Evolutionary conservation across 176 grass and related monocot species (phyloP), one percentile per base, ranked within the genome.

Genomic region (Themeda triandra): DNA sequence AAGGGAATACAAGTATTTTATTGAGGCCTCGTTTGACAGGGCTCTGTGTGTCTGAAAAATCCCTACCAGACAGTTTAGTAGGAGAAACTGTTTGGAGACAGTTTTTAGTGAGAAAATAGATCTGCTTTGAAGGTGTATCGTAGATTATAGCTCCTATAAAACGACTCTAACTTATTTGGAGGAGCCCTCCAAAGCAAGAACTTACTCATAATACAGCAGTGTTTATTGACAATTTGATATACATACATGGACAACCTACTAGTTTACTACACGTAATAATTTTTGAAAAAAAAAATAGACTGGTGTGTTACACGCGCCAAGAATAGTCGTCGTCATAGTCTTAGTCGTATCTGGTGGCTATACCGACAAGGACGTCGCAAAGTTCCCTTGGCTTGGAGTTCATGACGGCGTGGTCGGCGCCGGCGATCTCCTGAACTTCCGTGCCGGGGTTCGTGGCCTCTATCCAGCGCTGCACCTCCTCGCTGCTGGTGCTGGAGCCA

Each of bases 401-500:
- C 92, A 93, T 90, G 35, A 83, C 75, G 39, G 81, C 81, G 6
- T 93, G 92, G 72, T 90, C 92, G 0, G 91, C 84, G 25, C 80
- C 84, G 64, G 82, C 63, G 42, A 86, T 86, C 73, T 88, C 78
- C 35, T 66, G 18, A 6, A 88, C 73, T 30, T 90, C 59, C 4
- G 78, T 68, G 24, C 53, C 81, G 0, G 81, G 77, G 85, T 77
- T 90, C 7, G 71, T 73, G 40, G 18, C 30, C 10, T 75, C 45
- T 78, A 93, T 71, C 91, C 91, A 93, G 3, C 68, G 77, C 60
- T 88, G 88, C 51, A 87, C 49, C 19, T 92, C 77, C 81, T 87
- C 71, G 44, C 33, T 24, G 54, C 75, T 81, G 70, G 84, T 77
- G 12, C 21, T 21, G 31, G 54, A 10, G 8, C 54, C 56, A 25